These are phyloP conservation scores for Neohortaea acidophila DNA, from an alignment of 495 filamentous ascomycete genomes.

Conservation along the genomic window DNA sequence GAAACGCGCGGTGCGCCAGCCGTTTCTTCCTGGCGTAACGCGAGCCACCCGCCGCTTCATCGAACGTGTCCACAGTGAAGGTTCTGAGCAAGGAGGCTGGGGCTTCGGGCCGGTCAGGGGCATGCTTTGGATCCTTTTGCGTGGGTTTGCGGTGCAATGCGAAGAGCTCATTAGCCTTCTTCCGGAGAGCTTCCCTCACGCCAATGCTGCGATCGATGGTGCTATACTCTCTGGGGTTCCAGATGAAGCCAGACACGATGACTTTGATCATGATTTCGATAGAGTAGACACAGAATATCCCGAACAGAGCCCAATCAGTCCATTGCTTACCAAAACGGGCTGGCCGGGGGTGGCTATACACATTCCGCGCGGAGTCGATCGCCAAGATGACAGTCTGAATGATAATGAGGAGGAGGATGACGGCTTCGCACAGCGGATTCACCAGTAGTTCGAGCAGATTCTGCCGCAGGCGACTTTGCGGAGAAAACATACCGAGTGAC, in stretches of 20 bases:
- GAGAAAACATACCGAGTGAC: constrained; percentile 68
- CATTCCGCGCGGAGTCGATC: constrained; percentile 58
- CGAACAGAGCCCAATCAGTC: constrained; percentile 69
- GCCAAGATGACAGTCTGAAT: constrained; percentile 75
- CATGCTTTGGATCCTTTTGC: constrained; percentile 26
- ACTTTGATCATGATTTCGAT: constrained; percentile 66
- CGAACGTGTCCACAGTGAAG: constrained; percentile 55
- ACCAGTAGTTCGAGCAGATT: constrained; percentile 78
- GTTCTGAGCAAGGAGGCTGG: constrained; percentile 58
- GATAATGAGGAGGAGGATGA: constrained; percentile 75
- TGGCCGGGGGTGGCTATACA: constrained; percentile 38
- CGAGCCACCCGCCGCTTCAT: constrained; percentile 42
- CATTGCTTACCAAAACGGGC: constrained; percentile 46
- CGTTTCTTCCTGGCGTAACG: constrained; percentile 70
- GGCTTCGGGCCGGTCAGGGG: constrained; percentile 1
- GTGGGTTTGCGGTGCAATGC: constrained; percentile 60
- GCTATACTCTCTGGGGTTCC: constrained; percentile 76
- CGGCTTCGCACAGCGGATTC: constrained; percentile 67
- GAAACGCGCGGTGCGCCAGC: constrained; percentile 78
- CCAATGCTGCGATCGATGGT: constrained; percentile 59
- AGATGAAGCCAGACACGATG: constrained; percentile 80
- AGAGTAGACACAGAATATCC: constrained; percentile 81
- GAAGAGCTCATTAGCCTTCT: constrained; percentile 64
- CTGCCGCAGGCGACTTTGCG: constrained; percentile 57
- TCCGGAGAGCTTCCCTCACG: constrained; percentile 52